These are phyloP conservation scores for Russula emetica DNA, from an alignment of 768 basidiomycete species.

Conservation along the genomic window DNA sequence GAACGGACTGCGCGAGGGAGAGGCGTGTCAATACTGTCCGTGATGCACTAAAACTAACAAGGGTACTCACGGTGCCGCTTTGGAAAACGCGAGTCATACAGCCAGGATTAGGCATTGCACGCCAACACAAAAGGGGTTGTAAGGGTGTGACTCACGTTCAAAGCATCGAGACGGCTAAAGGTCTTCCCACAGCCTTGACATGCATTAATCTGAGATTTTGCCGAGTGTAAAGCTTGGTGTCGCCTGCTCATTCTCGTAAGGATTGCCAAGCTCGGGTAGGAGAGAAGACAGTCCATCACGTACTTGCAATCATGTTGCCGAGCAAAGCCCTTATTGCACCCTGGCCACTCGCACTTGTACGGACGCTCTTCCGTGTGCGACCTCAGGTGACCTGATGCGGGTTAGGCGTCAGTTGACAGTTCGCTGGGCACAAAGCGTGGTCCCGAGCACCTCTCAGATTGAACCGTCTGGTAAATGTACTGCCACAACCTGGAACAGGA, in stretches of 20 bases:
- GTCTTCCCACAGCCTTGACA: slow-evolving; percentile 93
- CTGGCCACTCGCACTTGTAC: slow-evolving; percentile 89
- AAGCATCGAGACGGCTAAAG: slow-evolving; percentile 88
- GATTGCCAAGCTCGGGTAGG: slow-evolving; percentile 3
- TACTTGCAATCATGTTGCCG: slow-evolving; percentile 97
- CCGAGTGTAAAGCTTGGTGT: slow-evolving; percentile 84
- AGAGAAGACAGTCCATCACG: slow-evolving; percentile 34
- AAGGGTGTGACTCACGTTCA: slow-evolving; percentile 67
- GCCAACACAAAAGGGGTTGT: slow-evolving; percentile 23
- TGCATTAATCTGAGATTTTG: slow-evolving; percentile 77
- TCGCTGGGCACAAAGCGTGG: slow-evolving; percentile 10
- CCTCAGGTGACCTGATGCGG: slow-evolving; percentile 70
- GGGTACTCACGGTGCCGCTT: slow-evolving; percentile 65
- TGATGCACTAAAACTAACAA: slow-evolving; percentile 6
- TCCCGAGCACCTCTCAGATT: slow-evolving; percentile 66
- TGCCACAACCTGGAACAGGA: slow-evolving; percentile 39
- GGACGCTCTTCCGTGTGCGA: slow-evolving; percentile 96
- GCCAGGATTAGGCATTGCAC: slow-evolving; percentile 27
- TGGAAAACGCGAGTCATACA: slow-evolving; percentile 32
- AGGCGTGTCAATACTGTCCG: slow-evolving; percentile 27
- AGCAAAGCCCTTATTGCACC: slow-evolving; percentile 92
- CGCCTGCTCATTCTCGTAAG: slow-evolving; percentile 46
- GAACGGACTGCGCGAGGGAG: slow-evolving; percentile 60
- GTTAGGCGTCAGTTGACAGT: slow-evolving; percentile 16
- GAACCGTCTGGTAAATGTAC: slow-evolving; percentile 70